Evolutionary conservation across 2,329 filamentous ascomycete species (phyloP), one percentile per base, ranked within the genome.

Genomic region (Neofusicoccum umdonicola): DNA sequence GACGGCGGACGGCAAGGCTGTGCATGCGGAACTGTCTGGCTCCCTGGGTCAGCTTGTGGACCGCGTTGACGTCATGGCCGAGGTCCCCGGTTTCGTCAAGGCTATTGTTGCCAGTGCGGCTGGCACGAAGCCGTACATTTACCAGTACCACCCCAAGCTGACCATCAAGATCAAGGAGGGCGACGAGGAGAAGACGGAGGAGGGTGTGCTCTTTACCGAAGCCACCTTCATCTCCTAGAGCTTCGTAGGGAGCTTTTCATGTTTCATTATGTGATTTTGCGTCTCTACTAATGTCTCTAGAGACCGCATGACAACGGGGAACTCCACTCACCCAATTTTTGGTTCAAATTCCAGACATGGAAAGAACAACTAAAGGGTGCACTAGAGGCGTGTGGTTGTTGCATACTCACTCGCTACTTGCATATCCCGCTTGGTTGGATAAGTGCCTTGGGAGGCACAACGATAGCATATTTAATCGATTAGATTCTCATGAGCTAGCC

Each of bases 51-150:
- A 87, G 60, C 87, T 88, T 57, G 80, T 89, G 37, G 95, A 99
- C 78, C 87, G 90, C 68, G 88, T 99, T 68, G 95, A 99, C 79
- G 90, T 99, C 72, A 96, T 99, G 92, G 92, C 91, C 27, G 93
- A 99, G 79, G 90, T 99, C 41, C 95, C 95, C 3, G 92, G 90
- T 35, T 96, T 99, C 72, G 89, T 99, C 77, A 99, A 99, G 86
- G 88, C 88, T 71, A 92, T 99, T 74, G 93, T 96, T 31, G 91
- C 91, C 48, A 89, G 87, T 68, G 92, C 94, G 12, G 92, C 90
- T 3, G 95, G 95, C 67, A 96, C 95, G 34, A 95, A 93, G 82
- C 95, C 95, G 4, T 99, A 97, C 78, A 98, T 99, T 72, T 99
- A 97, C 80, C 95, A 97, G 90, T 98, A 89, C 78, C 84, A 84